These are phyloP conservation scores for Pleurotus eryngii DNA, from an alignment of 768 basidiomycete species.

Conservation along the genomic window DNA sequence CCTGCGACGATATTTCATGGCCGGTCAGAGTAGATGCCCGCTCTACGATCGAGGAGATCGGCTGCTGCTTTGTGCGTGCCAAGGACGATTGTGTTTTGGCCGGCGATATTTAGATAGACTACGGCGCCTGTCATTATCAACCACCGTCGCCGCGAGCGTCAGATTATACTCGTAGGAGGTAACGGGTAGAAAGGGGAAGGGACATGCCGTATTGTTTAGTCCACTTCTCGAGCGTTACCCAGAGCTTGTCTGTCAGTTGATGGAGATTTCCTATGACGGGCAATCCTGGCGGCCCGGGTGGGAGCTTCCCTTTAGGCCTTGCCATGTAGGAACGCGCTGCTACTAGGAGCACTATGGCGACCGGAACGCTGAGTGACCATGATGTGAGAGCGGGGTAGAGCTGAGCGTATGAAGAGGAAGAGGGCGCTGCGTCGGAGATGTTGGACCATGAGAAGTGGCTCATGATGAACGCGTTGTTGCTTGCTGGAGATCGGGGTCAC, in stretches of 20 bases:
- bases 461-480: too few relatives aligned
- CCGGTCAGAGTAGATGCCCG: conserved; percentile 21
- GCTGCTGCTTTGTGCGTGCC: conserved; percentile 12
- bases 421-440: background rate
- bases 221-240: conserved; percentile 17
- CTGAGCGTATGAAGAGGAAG: background rate
- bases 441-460: background rate
- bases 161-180: too few relatives aligned
- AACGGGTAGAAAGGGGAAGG: too few relatives aligned
- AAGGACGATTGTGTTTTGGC: conserved; percentile 15
- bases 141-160: too few relatives aligned
- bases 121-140: conserved; percentile 7
- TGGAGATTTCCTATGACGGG: conserved; percentile 17
- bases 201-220: conserved; percentile 17
- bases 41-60: conserved; percentile 20
- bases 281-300: conserved; percentile 16
- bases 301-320: conserved; percentile 9
- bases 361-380: background rate
- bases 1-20: conserved; percentile 21
- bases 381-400: background rate
- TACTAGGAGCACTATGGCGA: background rate
- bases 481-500: too few relatives aligned
- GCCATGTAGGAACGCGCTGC: background rate
- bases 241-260: conserved; percentile 12
- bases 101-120: conserved; percentile 14